Conservation (phyloP, 176 grass and related monocot species). For the Oryza rufipogon region DNA sequence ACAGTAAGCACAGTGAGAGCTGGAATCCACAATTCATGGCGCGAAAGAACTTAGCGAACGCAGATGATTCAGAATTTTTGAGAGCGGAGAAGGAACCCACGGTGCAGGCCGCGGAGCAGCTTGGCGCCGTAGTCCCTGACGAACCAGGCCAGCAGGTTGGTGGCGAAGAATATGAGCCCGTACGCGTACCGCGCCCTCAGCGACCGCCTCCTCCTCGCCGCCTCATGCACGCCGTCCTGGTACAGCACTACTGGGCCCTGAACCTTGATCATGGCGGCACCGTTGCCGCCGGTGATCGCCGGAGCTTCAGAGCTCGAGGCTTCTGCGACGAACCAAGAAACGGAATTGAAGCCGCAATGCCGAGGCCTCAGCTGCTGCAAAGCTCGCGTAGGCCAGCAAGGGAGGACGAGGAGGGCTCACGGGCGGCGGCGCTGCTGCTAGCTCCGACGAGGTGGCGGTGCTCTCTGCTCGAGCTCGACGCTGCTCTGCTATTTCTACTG, state of each 20-base stretch:
- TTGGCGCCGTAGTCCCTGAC: slow-evolving; percentile 93
- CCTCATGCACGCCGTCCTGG: slow-evolving; percentile 23
- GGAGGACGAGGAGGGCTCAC: not conserved
- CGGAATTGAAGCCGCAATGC: not conserved
- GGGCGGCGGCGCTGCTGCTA: not conserved
- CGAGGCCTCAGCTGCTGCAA: not conserved
- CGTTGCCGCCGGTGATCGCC: not conserved
- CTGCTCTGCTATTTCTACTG: not conserved
- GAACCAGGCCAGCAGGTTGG: slow-evolving; percentile 90
- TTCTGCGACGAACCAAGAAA: not conserved
- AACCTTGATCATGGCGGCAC: slow-evolving; percentile 4
- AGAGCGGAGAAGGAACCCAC: slow-evolving; percentile 45
- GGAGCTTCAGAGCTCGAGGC: not conserved
- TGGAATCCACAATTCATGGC: too few relatives aligned
- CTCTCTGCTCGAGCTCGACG: not conserved
- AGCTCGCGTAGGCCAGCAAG: not conserved
- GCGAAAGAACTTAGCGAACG: not conserved
- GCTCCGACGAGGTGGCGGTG: not conserved
- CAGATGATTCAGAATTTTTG: not conserved
- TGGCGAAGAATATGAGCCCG: slow-evolving; percentile 86
- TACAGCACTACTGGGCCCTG: not conserved
- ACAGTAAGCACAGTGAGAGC: not conserved
- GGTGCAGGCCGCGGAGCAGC: slow-evolving; percentile 58
- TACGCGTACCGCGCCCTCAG: slow-evolving; percentile 74
- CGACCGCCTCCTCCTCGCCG: slow-evolving; percentile 56